These are phyloP conservation scores for Byssoonygena ceratinophila DNA, from an alignment of 2,329 filamentous ascomycete genomes.

Conservation along the genomic window DNA sequence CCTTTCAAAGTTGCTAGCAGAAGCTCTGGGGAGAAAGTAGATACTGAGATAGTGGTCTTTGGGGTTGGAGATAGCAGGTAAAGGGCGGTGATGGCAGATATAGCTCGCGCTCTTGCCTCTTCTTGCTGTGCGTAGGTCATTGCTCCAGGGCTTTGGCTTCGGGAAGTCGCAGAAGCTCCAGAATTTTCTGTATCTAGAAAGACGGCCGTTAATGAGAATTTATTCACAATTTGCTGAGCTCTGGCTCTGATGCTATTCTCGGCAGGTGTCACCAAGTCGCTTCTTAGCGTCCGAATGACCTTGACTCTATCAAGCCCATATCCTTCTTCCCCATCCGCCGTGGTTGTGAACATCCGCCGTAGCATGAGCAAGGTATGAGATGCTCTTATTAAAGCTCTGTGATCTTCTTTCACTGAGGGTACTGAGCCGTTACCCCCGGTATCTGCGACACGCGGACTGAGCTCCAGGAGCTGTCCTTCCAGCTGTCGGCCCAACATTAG, in stretches of 20 bases:
- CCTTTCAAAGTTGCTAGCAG: constrained; percentile 67
- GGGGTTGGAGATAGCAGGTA: constrained; percentile 68
- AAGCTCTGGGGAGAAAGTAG: constrained; percentile 53
- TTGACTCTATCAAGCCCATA: constrained; percentile 64
- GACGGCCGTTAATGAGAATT: constrained; percentile 63
- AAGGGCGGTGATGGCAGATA: constrained; percentile 63
- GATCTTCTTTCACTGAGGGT: constrained; percentile 50
- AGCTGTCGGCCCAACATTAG: constrained; percentile 75
- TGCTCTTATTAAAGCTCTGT: constrained; percentile 69
- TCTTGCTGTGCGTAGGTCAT: constrained; percentile 53
- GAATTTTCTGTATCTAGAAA: constrained; percentile 22
- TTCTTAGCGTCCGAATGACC: constrained; percentile 59
- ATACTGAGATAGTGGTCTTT: constrained; percentile 36
- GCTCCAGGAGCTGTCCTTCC: constrained; percentile 70
- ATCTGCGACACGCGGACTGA: constrained; percentile 36
- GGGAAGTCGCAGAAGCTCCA: constrained; percentile 12
- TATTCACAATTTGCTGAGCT: constrained; percentile 67
- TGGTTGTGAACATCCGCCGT: constrained; percentile 58
- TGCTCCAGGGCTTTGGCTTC: constrained; percentile 25
- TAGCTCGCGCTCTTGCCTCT: constrained; percentile 61
- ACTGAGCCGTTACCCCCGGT: neutral
- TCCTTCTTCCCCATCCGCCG: constrained; percentile 62
- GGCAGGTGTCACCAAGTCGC: constrained; percentile 57
- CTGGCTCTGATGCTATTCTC: constrained; percentile 63
- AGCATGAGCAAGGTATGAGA: constrained; percentile 68